Evolutionary conservation across 139 green algal genomes (phyloP), one percentile per base, ranked within the genome.

Genomic region (Chloropicon primus): DNA sequence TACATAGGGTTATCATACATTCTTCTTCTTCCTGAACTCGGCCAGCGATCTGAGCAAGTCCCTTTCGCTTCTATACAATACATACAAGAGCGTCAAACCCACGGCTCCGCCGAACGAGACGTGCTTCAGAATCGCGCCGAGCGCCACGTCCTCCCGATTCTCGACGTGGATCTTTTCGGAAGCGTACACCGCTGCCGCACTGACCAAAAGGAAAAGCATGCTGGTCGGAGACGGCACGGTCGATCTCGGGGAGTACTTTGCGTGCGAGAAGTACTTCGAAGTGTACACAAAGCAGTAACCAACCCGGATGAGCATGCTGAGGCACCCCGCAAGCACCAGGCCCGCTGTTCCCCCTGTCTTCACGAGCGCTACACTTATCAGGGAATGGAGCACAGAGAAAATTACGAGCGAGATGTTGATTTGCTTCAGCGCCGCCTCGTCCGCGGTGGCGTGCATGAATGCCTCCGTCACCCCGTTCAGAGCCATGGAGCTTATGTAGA

Each of bases 231-330:
- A n/a, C 10, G 41, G 41, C 41, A 62, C 10, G 41, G 17, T 17
- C 5, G 41, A 62, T n/a, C 10, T n/a, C 41, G 17, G 17, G 5
- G 41, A 17, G 17, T n/a, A 62, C 5, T 17, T 62, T 5, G 41
- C 41, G 5, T 62, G 10, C 41, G 10, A 17, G 71, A 83, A 84
- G 17, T 79, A 75, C 25, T 23, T 41, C 3, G 24, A 2, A 23
- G 80, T 80, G 53, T 88, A 95, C 74, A 71, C 80, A 0, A 88
- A 54, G 2, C 86, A 94, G 71, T 90, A 92, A 0, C 53, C 41
- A 25, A 97, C 93, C 1, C 92, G 85, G 54, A 92, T 78, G 28
- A 80, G 21, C 92, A 97, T 97, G 84, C 90, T 92, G 28, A 83
- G 21, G 0, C 23, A 71, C 72, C 96, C 92, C 0, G 91, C 90